These are phyloP conservation scores for Colletotrichum sublineola DNA, from an alignment of 2,329 filamentous ascomycete species.

Conservation along the genomic window DNA sequence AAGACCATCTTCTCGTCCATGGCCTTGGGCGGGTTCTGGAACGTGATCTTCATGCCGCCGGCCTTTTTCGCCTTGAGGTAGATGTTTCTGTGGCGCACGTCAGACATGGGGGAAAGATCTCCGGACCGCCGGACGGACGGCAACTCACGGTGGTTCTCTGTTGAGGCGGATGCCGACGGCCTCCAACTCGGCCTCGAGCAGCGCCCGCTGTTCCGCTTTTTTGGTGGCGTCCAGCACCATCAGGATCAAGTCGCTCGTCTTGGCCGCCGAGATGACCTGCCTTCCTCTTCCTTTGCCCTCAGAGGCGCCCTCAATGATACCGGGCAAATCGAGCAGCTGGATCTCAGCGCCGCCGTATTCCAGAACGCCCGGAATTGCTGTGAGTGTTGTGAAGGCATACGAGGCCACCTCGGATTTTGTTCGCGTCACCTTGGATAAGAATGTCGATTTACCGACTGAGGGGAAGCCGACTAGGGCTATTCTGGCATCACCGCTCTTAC, in stretches of 20 bases:
- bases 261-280: conserved; percentile 97
- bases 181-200: conserved; percentile 93
- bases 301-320: conserved; percentile 96
- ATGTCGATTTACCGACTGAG: conserved; percentile 98
- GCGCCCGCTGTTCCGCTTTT: conserved; percentile 88
- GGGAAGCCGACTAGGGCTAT: conserved; percentile 99
- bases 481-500: conserved; percentile 94
- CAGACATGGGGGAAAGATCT: conserved; percentile 4
- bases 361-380: conserved; percentile 95
- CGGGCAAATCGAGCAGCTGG: conserved; percentile 95
- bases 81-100: conserved; percentile 77
- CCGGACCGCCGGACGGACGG: not conserved
- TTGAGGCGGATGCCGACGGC: conserved; percentile 96
- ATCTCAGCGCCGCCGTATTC: conserved; percentile 99
- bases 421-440: conserved; percentile 98
- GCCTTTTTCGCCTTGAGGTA: conserved; percentile 97
- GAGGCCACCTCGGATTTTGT: conserved; percentile 96
- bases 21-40: conserved; percentile 87
- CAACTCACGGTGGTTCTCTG: conserved; percentile 83
- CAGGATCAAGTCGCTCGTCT: conserved; percentile 96
- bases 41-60: conserved; percentile 98
- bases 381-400: conserved; percentile 97
- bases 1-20: conserved; percentile 98
- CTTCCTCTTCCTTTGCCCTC: conserved; percentile 96
- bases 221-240: conserved; percentile 99